Percentiles rank a stretch among this genome's conserved stretches.
phyloP scores from a whole-genome alignment of 164 flowering plant species.

The Vitis amurensis region DNA sequence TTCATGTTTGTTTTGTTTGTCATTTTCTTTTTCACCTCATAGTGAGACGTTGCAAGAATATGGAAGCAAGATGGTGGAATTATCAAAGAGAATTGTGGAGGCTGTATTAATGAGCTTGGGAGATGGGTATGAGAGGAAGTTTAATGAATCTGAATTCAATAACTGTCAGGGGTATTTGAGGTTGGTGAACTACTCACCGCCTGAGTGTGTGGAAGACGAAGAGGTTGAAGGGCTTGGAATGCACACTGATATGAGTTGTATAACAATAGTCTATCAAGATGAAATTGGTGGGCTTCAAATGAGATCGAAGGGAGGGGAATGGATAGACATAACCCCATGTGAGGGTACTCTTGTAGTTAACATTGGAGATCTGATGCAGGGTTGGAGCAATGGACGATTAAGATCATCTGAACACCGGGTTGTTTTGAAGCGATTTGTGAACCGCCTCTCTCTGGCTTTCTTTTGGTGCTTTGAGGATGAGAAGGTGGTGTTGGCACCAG shows the following conservation, averaged over 20 bases:
- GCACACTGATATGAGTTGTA: slow-evolving; percentile 96
- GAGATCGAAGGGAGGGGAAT: slow-evolving; percentile 66
- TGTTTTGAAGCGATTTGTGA: slow-evolving; percentile 37
- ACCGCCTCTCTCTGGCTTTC: slow-evolving; percentile 75
- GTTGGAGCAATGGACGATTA: slow-evolving; percentile 84
- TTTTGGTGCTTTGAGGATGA: slow-evolving; percentile 96
- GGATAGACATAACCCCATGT: slow-evolving; percentile 73
- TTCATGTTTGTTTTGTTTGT: too few species aligned
- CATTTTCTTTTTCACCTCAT: background rate
- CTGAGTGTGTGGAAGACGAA: slow-evolving; percentile 19
- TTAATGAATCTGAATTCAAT: slow-evolving; percentile 49
- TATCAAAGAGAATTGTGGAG: slow-evolving; percentile 53
- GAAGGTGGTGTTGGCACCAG: slow-evolving; percentile 65
- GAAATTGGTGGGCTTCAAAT: slow-evolving; percentile 84
- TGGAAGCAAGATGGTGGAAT: slow-evolving; percentile 61
- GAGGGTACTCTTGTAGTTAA: slow-evolving; percentile 75
- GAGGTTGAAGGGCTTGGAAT: slow-evolving; percentile 85
- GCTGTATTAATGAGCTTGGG: slow-evolving; percentile 55
- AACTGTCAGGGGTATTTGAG: slow-evolving; percentile 81
- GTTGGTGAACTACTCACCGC: slow-evolving; percentile 70
- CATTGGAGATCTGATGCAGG: slow-evolving; percentile 85
- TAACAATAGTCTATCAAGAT: slow-evolving; percentile 81
- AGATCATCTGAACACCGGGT: slow-evolving; percentile 88
- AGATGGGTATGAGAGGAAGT: slow-evolving; percentile 40
- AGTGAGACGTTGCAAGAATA: slow-evolving; percentile 76